Conservation (phyloP, 2,329 filamentous ascomycete genomes). For the Colletotrichum viniferum region DNA sequence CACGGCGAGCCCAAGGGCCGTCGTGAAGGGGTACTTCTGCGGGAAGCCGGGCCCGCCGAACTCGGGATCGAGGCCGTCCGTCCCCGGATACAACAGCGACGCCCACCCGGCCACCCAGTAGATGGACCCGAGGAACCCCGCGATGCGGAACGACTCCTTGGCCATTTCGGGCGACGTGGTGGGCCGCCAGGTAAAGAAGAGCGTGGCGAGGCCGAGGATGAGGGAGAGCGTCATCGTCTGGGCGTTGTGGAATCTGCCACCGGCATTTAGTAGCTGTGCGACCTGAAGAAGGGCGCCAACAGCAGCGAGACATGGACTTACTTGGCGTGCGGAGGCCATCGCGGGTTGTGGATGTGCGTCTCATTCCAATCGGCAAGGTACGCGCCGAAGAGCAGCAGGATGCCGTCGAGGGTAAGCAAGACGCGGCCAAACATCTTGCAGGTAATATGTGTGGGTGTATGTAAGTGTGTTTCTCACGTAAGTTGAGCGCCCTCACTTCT, state of each 20-base stretch:
- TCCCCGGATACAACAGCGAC: constrained; percentile 40
- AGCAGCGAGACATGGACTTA: constrained; percentile 26
- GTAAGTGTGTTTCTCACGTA: neutral
- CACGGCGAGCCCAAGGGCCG: constrained; percentile 1
- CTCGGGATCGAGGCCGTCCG: constrained; percentile 45
- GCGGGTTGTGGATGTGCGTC: constrained; percentile 47
- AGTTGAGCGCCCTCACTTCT: neutral
- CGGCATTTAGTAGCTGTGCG: neutral
- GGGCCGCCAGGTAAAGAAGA: constrained; percentile 43
- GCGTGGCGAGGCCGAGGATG: constrained; percentile 39
- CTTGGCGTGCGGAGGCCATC: constrained; percentile 52
- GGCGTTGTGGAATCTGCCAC: constrained; percentile 42
- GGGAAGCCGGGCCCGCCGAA: constrained; percentile 48
- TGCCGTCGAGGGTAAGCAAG: constrained; percentile 43
- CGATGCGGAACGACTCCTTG: constrained; percentile 34
- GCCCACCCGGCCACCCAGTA: constrained; percentile 46
- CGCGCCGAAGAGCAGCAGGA: constrained; percentile 41
- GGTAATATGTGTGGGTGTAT: neutral
- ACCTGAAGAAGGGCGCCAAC: no score
- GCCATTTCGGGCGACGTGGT: constrained; percentile 25
- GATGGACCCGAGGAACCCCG: constrained; percentile 40
- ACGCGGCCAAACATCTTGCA: constrained; percentile 37
- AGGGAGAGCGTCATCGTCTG: constrained; percentile 47
- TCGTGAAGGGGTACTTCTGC: constrained; percentile 29
- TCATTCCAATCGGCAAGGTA: constrained; percentile 42